Evolutionary conservation across 108 stramenopile genomes (phyloP), one percentile per base, ranked within the genome.

Genomic region (Fragilariopsis cylindrus): DNA sequence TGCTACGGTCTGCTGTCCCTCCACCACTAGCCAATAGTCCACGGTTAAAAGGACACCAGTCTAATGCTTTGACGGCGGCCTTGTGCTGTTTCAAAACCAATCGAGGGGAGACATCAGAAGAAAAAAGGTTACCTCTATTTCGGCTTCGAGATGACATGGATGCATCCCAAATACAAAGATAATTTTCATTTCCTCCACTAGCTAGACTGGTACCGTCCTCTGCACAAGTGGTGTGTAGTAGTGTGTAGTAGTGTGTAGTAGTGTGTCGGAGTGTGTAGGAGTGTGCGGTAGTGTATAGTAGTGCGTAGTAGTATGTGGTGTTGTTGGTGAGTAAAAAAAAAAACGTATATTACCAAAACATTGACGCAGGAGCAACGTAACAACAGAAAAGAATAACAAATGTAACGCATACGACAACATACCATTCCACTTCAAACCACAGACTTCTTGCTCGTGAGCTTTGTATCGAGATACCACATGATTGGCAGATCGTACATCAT

Each of bases 61-160:
- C 98, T 52, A 99, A 75, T 0, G 99, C 99, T 81, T 99, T 99
- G 45, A 99, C 99, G 3, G 99, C 98, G 18, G 99, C 99, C 74
- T 90, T 88, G 84, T 99, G 99, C 52, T 98, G 92, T n/a, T 90
- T 85, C 43, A 98, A 70, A 16, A 85, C 66, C 52, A 88, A 76
- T 11, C 93, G 82, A 9, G 97, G 95, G 87, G 94, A 78, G 64
- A 93, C 79, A 49, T 97, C 87, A 57, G 93, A 83, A 67, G 73
- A 68, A 77, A 74, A 65, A 46, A 73, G 43, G 53, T 71, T 47
- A 54, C 71, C 43, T 65, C 82, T 73, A 8, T 72, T 69, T 30
- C 80, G 65, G 57, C 72, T 70, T 48, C 69, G 49, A 3, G 75
- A 56, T 8, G 90, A 88, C 86, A 88, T 86, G 65, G 85, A 79